Percentiles rank a stretch among this genome's conserved stretches.
phyloP scores from a whole-genome alignment of 306 rosid species.

The Castanea mollissima region DNA sequence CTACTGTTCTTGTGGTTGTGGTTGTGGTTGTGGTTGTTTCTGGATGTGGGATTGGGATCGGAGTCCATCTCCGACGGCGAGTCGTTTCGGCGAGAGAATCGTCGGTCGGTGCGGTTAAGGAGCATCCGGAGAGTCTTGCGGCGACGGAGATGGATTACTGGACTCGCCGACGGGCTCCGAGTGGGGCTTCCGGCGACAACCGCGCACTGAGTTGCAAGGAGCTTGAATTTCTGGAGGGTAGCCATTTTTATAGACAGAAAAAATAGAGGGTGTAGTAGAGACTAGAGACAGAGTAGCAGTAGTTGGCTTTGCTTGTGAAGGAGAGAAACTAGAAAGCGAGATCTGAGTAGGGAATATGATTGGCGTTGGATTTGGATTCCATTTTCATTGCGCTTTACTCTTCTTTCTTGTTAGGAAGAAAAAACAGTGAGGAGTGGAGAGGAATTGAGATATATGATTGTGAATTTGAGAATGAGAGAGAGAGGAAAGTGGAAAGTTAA shows the following conservation, averaged over 20 bases:
- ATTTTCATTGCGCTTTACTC: constrained; percentile 10
- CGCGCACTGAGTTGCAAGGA: constrained; percentile 75
- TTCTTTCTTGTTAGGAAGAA: neutral
- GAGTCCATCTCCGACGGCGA: constrained; percentile 25
- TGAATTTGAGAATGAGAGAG: constrained; percentile 7
- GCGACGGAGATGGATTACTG: constrained; percentile 84
- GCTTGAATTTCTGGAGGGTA: constrained; percentile 75
- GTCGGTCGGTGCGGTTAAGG: constrained; percentile 59
- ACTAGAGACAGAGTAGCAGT: neutral
- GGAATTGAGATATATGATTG: neutral
- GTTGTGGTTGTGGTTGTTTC: constrained; percentile 24
- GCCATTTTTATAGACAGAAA: constrained; percentile 33
- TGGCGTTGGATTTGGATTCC: constrained; percentile 1
- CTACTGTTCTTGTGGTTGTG: constrained; percentile 13
- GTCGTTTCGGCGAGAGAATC: constrained; percentile 31
- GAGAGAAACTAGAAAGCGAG: constrained; percentile 48
- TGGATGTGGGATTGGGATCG: constrained; percentile 18
- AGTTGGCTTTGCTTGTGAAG: constrained; percentile 13
- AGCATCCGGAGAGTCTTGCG: constrained; percentile 73
- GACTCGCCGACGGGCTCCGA: constrained; percentile 67
- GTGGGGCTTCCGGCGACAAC: constrained; percentile 72
- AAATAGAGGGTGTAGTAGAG: neutral
- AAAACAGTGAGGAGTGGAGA: constrained; percentile 3
- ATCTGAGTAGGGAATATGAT: constrained; percentile 39
- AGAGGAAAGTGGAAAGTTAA: neutral